Evolutionary conservation across 23 red algal species (phyloP), one percentile per base, ranked within the genome.

Genomic region (Gracilariopsis chorda): DNA sequence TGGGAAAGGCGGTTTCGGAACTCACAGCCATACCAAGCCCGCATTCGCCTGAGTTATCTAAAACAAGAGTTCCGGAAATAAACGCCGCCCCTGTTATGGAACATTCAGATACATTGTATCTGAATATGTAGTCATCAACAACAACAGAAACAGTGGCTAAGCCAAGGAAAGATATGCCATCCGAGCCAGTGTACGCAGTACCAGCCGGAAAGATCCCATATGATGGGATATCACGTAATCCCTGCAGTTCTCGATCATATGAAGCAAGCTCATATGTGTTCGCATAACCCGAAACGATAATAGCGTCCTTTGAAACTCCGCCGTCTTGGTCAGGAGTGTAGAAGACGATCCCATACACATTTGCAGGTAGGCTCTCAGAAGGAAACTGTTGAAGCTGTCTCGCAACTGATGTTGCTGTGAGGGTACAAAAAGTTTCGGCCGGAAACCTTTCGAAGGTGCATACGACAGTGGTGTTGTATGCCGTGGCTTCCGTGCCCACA

Each of bases 281-380:
- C 30, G 51, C 65, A 39, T 48, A 65, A 4, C 85, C 85, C 21
- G 85, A 78, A 8, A 77, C 7, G 17, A 89, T 67, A 10, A 7
- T 42, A 4, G 85, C 65, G 40, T 51, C 46, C 36, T 58, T 52
- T 16, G 53, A 65, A 23, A 77, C 35, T 70, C 78, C 10, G 9
- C 72, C 85, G 41, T 76, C 47, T n/a, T 44, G 34, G 65, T 77
- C 85, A 39, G 70, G 85, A 12, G 17, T 41, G 85, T 77, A 89
- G 11, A 89, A 32, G 3, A 89, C 69, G 27, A 89, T 60, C 32
- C 85, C 85, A 48, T 89, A 89, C 35, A 89, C 85, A 34, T 76
- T 77, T 21, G 78, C 69, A 2, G 65, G 42, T 32, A 77, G 20
- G 12, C 6, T 58, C 27, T 58, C 53, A 21, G 85, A 89, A 4